phyloP scores from a whole-genome alignment of 495 filamentous ascomycete genomes.

The Daldinia caldariorum region DNA sequence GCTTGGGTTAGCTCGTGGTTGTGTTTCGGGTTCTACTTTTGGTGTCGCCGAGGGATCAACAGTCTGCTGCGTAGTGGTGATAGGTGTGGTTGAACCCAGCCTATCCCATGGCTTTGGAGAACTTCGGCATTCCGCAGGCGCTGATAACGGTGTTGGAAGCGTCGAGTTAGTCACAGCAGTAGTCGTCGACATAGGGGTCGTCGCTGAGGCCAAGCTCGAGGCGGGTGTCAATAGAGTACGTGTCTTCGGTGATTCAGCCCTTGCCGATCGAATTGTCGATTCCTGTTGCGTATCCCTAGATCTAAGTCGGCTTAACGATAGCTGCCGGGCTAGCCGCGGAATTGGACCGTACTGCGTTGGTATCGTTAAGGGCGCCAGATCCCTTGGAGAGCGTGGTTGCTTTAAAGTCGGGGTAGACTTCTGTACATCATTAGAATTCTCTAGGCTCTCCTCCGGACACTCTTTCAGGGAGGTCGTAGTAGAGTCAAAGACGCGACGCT shows the following conservation, averaged over 20 bases:
- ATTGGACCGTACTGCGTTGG: constrained; percentile 52
- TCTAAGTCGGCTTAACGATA: constrained; percentile 54
- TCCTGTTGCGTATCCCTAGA: constrained; percentile 53
- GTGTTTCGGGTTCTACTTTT: constrained; percentile 51
- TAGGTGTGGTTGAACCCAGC: constrained; percentile 33
- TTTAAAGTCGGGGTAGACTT: constrained; percentile 37
- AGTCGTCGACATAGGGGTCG: constrained; percentile 51
- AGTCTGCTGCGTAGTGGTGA: constrained; percentile 43
- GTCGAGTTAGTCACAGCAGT: constrained; percentile 51
- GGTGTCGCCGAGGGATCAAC: constrained; percentile 40
- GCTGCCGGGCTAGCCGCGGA: constrained; percentile 51
- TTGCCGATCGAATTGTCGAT: constrained; percentile 45
- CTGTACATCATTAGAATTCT: constrained; percentile 26
- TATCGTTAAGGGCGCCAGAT: constrained; percentile 61
- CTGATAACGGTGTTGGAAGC: constrained; percentile 59
- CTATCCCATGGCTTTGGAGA: constrained; percentile 61
- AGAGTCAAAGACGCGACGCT: constrained; percentile 55
- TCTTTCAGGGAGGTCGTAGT: constrained; percentile 47
- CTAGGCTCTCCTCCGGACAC: constrained; percentile 42
- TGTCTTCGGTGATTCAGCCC: constrained; percentile 55
- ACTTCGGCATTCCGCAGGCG: constrained; percentile 52
- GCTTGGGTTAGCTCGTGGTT: constrained; percentile 34
- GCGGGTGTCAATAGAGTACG: constrained; percentile 58
- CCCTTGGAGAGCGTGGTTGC: constrained; percentile 62
- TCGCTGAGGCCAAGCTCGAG: constrained; percentile 53